Conservation (phyloP, 768 basidiomycete genomes). For the Leccinum longicurvipes region DNA sequence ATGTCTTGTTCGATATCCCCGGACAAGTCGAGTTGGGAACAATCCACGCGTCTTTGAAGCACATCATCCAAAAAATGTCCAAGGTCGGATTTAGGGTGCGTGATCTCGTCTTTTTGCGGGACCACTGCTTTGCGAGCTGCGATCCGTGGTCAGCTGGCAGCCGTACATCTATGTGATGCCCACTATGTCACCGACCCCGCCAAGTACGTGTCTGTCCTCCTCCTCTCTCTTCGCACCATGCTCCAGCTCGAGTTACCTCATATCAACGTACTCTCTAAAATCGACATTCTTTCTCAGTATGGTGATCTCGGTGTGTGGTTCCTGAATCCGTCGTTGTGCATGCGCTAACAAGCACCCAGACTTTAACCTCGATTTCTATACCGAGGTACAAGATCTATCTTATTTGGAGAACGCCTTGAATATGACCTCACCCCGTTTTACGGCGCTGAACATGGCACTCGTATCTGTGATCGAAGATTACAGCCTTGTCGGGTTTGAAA, state of each 20-base stretch:
- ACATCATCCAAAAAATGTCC: conserved; percentile 63
- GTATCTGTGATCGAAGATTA: conserved; percentile 94
- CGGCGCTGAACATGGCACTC: conserved; percentile 82
- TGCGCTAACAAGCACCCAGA: conserved; percentile 44
- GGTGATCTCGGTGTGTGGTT: conserved; percentile 79
- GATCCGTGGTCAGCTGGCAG: conserved; percentile 62
- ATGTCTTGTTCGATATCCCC: conserved; percentile 92
- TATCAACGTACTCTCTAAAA: conserved; percentile 93
- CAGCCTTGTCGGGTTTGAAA: conserved; percentile 92
- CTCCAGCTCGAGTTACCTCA: conserved; percentile 98
- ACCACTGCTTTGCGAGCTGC: not conserved
- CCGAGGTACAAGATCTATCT: conserved; percentile 93
- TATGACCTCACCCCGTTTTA: conserved; percentile 63
- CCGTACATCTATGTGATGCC: conserved; percentile 94
- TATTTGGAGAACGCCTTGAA: conserved; percentile 78
- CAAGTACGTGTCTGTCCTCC: conserved; percentile 90
- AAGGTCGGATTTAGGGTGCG: conserved; percentile 86
- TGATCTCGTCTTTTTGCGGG: conserved; percentile 17
- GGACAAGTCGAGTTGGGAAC: conserved; percentile 98
- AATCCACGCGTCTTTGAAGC: conserved; percentile 87
- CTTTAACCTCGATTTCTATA: conserved; percentile 97
- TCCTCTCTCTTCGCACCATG: conserved; percentile 94
- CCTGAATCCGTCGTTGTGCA: not conserved
- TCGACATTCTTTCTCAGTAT: conserved; percentile 86
- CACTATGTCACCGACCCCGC: conserved; percentile 95